Percentiles rank a stretch among this genome's conserved stretches.
phyloP scores from a whole-genome alignment of 768 basidiomycete genomes.

The Tubosaeta sp. region DNA sequence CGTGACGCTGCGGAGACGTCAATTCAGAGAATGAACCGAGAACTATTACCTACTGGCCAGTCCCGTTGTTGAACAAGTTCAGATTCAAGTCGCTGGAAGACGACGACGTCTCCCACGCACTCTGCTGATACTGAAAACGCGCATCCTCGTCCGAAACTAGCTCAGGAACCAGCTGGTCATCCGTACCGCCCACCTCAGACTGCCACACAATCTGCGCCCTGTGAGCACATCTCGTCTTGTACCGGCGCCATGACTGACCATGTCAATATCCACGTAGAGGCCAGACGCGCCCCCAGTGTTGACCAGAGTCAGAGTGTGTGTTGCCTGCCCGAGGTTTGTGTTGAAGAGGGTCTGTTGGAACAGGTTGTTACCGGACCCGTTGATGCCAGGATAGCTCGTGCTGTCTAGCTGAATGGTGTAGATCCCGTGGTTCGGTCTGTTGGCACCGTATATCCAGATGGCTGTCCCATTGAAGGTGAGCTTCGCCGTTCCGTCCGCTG shows the following conservation, averaged over 20 bases:
- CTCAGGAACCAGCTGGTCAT: conserved; percentile 16
- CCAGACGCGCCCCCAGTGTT: conserved; percentile 31
- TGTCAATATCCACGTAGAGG: conserved; percentile 45
- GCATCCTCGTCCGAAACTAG: conserved; percentile 33
- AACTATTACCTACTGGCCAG: conserved; percentile 35
- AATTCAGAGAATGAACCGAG: background rate
- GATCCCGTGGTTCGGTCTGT: conserved; percentile 43
- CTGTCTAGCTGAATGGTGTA: conserved; percentile 44
- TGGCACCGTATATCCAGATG: conserved; percentile 47
- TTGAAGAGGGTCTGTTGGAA: conserved; percentile 42
- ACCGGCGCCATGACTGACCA: conserved; percentile 22
- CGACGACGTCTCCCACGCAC: conserved; percentile 34
- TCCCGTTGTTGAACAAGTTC: conserved; percentile 38
- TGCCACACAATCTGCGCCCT: conserved; percentile 24
- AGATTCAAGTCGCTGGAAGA: conserved; percentile 29
- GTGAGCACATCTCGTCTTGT: background rate
- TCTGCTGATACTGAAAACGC: conserved; percentile 34
- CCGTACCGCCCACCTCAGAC: conserved; percentile 20
- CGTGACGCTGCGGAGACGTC: conserved; percentile 29
- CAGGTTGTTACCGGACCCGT: conserved; percentile 26
- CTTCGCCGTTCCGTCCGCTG: conserved; percentile 31
- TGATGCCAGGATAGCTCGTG: conserved; percentile 20
- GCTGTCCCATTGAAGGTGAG: conserved; percentile 49
- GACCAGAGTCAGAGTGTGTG: conserved; percentile 34
- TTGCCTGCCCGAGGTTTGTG: conserved; percentile 27